Conservation (phyloP, 768 basidiomycete species). For the Hysterangium stoloniferum region DNA sequence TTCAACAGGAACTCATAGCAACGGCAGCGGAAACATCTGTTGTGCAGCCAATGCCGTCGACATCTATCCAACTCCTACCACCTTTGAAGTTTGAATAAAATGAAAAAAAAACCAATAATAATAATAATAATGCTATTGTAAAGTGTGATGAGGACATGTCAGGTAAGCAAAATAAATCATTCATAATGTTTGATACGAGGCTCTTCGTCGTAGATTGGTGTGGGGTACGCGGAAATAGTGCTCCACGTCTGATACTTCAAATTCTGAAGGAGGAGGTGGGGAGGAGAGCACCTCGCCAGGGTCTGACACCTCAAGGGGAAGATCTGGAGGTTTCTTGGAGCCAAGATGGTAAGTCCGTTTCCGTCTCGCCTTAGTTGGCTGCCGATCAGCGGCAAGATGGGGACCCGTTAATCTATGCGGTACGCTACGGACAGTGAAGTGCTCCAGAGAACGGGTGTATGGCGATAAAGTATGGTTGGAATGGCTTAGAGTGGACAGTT, state of each 20-base stretch:
- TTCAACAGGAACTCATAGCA: constrained; percentile 10
- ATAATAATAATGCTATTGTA: not conserved
- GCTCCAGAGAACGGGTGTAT: constrained; percentile 82
- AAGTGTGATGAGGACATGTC: not conserved
- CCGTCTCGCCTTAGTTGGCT: constrained; percentile 62
- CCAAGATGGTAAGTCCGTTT: constrained; percentile 68
- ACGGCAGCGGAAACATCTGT: too few species aligned
- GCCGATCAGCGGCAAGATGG: constrained; percentile 34
- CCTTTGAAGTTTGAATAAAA: constrained; percentile 6
- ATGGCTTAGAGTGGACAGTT: constrained; percentile 76
- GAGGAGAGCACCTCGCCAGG: constrained; percentile 20
- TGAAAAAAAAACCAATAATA: too few species aligned
- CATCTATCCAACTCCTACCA: constrained; percentile 6
- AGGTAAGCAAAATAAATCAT: not conserved
- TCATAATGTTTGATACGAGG: constrained; percentile 4
- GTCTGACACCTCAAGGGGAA: not conserved
- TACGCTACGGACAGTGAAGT: constrained; percentile 88
- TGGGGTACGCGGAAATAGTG: constrained; percentile 49
- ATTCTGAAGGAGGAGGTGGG: constrained; percentile 40
- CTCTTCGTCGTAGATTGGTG: not conserved
- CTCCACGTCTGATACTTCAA: constrained; percentile 68
- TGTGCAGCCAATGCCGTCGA: not conserved
- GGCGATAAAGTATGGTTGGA: constrained; percentile 94
- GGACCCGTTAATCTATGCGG: constrained; percentile 48
- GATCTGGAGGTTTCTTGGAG: constrained; percentile 21